Base-by-base conservation (phyloP, 495 filamentous ascomycete species). In the Echria macrotheca region DNA sequence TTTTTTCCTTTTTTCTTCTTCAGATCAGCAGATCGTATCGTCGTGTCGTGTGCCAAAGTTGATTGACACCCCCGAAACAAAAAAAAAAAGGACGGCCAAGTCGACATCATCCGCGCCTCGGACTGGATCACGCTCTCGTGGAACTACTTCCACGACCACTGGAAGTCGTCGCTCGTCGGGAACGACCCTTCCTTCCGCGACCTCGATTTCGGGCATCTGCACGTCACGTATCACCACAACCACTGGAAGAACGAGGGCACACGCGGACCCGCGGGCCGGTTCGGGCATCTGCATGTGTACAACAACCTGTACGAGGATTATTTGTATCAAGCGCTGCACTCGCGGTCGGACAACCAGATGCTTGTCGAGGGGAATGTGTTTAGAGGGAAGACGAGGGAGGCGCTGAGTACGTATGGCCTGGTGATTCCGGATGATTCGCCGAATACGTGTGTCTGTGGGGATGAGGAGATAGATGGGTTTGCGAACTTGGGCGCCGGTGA, bases 221-320 rank as follows among this genome's bases (percentile, higher is more conserved):
- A 66, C 54, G 55, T 84, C 44, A 83, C 79, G 26, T 79, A 78
- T 54, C 71, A 73, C 60, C 75, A 80, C 71, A 84, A 83, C 71
- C 47, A 76, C 68, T 84, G 73, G 72, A 49, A 62, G 38, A 83
- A 82, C 67, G 63, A 78, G 57, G 82, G 83, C 69, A 79, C 74
- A 9, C 80, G 79, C 28, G 70, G 65, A 0, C 81, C 82, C 0
- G 73, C 72, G n/a, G 63, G 82, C 59, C 77, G 82, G 41, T 84
- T 84, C 65, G 82, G 80, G 9, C 83, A 78, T 28, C 79, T 61
- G 35, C 69, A 75, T 50, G 61, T 76, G 41, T 69, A 63, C 55
- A 71, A 74, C 61, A 74, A 67, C 63, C 69, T 71, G 53, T 64
- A 64, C 56, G 58, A 65, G 17, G 64, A 69, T 50, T 71, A 50